These are phyloP conservation scores for Juncus effusus DNA, from an alignment of 176 grass and related monocot species.

Conservation along the genomic window DNA sequence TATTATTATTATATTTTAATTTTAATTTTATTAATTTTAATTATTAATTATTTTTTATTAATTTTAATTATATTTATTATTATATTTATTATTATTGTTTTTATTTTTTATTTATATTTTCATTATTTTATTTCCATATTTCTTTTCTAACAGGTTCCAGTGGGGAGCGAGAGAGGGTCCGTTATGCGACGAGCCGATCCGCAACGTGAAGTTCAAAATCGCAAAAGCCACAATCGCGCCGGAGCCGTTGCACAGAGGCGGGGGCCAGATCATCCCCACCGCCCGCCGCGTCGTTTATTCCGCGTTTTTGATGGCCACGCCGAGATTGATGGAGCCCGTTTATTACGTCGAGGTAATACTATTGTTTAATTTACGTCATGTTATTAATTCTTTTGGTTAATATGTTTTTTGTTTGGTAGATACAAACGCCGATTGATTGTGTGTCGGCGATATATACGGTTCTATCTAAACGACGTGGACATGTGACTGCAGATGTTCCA, in stretches of 20 bases:
- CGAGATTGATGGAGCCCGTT: conserved; percentile 95
- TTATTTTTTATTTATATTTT: too few relatives aligned
- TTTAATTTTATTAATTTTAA: too few relatives aligned
- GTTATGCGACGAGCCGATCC: conserved; percentile 92
- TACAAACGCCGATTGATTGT: conserved; percentile 98
- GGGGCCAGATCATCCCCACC: conserved; percentile 96
- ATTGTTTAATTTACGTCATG: not conserved
- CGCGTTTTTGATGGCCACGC: conserved; percentile 93
- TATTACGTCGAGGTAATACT: conserved; percentile 89
- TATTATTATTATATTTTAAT: too few relatives aligned
- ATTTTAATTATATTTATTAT: not conserved
- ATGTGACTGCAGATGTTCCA: conserved; percentile 93
- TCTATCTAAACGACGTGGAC: conserved; percentile 76
- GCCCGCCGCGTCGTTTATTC: conserved; percentile 95
- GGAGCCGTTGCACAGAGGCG: conserved; percentile 92
- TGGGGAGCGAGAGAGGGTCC: conserved; percentile 99
- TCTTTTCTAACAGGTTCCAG: conserved; percentile 59
- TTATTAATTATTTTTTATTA: too few relatives aligned
- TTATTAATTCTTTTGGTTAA: not conserved
- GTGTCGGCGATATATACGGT: conserved; percentile 97
- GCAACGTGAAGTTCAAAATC: conserved; percentile 98
- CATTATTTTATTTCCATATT: too few relatives aligned
- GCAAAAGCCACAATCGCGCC: conserved; percentile 81
- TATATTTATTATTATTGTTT: conserved; percentile 5
- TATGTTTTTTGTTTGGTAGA: conserved; percentile 36